A percentile compares a stretch with the other conserved stretches of the same genome.
Evolutionary conservation across 1,284 basidiomycete genomes (phyloP).

Genomic region (Rhodotorula sp.): DNA sequence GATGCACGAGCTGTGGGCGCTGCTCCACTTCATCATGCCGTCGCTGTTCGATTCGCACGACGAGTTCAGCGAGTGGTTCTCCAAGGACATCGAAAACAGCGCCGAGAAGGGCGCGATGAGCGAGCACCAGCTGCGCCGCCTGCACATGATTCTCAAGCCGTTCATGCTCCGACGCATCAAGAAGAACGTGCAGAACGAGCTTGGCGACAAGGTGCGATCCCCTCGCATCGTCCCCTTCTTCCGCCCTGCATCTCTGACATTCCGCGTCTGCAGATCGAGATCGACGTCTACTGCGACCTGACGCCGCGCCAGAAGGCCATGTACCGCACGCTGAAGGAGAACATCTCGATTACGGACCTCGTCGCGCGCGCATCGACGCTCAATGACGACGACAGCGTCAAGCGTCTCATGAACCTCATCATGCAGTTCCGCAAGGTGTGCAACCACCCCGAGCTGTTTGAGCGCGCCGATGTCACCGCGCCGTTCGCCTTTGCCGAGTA

Average conservation of each 20-base stretch:
- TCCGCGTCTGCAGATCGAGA: constrained; percentile 72
- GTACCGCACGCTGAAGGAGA: constrained; percentile 85
- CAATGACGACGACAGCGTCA: constrained; percentile 78
- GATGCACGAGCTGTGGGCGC: constrained; percentile 99
- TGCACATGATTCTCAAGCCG: constrained; percentile 99
- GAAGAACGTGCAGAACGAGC: constrained; percentile 97
- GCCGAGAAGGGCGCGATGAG: constrained; percentile 91
- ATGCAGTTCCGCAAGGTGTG: constrained; percentile 99
- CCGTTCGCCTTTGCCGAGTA: constrained; percentile 87
- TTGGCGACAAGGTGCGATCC: constrained; percentile 87
- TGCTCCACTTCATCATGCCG: constrained; percentile 99
- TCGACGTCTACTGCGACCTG: constrained; percentile 91
- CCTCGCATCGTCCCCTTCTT: not conserved
- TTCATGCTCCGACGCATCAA: constrained; percentile 99
- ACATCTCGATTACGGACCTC: constrained; percentile 93
- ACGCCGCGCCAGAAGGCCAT: constrained; percentile 91
- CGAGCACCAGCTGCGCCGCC: constrained; percentile 88
- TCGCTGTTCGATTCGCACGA: constrained; percentile 98
- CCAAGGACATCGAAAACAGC: constrained; percentile 92
- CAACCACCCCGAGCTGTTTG: constrained; percentile 98
- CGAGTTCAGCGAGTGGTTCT: constrained; percentile 99
- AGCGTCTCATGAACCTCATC: constrained; percentile 96
- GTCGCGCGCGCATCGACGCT: constrained; percentile 88
- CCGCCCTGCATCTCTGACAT: not conserved
- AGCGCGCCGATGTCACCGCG: constrained; percentile 91